Conservation (phyloP, 768 basidiomycete genomes). For the Grammothele lineata region DNA sequence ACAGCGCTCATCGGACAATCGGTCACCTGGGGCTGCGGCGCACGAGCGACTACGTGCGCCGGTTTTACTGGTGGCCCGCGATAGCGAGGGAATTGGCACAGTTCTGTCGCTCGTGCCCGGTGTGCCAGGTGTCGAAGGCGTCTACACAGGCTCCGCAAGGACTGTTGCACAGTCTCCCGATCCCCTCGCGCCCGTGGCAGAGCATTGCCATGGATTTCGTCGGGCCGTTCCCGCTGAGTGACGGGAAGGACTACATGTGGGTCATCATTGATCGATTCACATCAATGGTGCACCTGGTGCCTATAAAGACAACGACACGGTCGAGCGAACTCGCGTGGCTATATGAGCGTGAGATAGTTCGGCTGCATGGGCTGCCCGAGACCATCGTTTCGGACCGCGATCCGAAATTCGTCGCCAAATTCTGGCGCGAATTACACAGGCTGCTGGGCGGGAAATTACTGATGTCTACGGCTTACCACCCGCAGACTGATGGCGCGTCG, state of each 20-base stretch:
- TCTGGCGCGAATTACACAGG: constrained; percentile 27
- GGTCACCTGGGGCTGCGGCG: constrained; percentile 29
- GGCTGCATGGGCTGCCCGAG: constrained; percentile 21
- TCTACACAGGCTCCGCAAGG: constrained; percentile 20
- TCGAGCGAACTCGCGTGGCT: constrained; percentile 18
- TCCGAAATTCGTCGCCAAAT: constrained; percentile 31
- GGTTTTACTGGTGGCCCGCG: constrained; percentile 34
- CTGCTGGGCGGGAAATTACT: constrained; percentile 18
- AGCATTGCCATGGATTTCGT: constrained; percentile 39
- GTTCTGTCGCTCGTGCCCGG: constrained; percentile 20
- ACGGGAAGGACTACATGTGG: constrained; percentile 25
- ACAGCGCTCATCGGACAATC: constrained; percentile 25
- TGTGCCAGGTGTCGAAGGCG: constrained; percentile 16
- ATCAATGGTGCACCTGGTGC: constrained; percentile 17
- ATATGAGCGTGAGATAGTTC: constrained; percentile 14
- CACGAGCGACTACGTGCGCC: constrained; percentile 28
- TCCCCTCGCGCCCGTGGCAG: constrained; percentile 31
- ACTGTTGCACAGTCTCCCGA: constrained; percentile 27
- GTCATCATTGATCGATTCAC: constrained; percentile 21
- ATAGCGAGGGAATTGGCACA: constrained; percentile 13
- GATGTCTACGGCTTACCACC: constrained; percentile 29
- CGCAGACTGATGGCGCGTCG: constrained; percentile 27
- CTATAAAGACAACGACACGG: constrained; percentile 1
- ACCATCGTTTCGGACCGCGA: constrained; percentile 27
- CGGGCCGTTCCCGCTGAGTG: constrained; percentile 27